Evolutionary conservation across 164 flowering plant genomes (phyloP).

Genomic region (Stephania cephalantha): DNA sequence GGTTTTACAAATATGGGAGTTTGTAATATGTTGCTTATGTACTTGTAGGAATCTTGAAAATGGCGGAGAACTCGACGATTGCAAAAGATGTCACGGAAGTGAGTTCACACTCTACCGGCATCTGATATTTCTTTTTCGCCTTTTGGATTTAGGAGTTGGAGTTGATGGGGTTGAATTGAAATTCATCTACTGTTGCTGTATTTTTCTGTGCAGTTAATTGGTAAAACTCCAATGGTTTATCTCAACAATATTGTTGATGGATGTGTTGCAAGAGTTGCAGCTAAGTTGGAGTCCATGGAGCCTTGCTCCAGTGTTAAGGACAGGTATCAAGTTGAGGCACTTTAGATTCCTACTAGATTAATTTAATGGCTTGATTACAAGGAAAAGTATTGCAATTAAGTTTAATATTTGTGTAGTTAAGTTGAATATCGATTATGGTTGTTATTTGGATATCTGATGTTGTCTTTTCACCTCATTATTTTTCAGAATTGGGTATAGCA

Average conservation of each 20-base stretch:
- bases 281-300: slow-evolving; percentile 82
- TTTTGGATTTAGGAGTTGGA: not conserved
- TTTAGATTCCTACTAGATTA: not conserved
- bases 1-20: not conserved
- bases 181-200: not conserved
- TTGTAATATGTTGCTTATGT: not conserved
- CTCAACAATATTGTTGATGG: slow-evolving; percentile 71
- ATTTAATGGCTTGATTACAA: not conserved
- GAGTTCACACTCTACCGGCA: slow-evolving; percentile 11
- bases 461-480: not conserved
- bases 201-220: slow-evolving; percentile 45
- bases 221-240: slow-evolving; percentile 81
- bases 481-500: slow-evolving; percentile 79
- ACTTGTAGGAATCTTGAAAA: slow-evolving; percentile 20
- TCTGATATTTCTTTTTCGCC: too few relatives aligned
- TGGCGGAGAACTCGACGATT: slow-evolving; percentile 41
- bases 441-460: not conserved
- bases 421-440: not conserved
- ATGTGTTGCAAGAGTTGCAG: slow-evolving; percentile 37
- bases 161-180: slow-evolving; percentile 3
- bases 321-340: slow-evolving; percentile 28
- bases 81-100: slow-evolving; percentile 75
- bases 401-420: too few relatives aligned
- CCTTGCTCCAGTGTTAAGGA: slow-evolving; percentile 92
- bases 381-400: too few relatives aligned